Percentiles rank a stretch among this genome's conserved stretches.
Evolutionary conservation across 2,329 filamentous ascomycete species (phyloP).

Genomic region (Lithohypha guttulata): DNA sequence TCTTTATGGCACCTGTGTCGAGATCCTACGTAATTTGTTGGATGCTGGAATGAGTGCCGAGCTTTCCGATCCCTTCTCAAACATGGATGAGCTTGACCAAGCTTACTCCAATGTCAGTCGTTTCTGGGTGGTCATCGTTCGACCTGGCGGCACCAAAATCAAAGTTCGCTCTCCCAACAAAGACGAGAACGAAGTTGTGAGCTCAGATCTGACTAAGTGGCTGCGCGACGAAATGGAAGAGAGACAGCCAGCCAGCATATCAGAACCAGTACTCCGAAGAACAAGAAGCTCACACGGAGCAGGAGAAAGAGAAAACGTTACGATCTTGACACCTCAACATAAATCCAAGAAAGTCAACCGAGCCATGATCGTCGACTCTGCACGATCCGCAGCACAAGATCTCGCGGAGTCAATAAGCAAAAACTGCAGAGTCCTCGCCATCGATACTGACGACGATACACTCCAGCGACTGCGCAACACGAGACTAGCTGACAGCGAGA

Average conservation of each 20-base stretch:
- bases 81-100: conserved; percentile 59
- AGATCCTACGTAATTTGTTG: conserved; percentile 71
- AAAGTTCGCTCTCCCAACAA: conserved; percentile 70
- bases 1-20: conserved; percentile 64
- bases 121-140: conserved; percentile 76
- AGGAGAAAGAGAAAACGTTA: conserved; percentile 50
- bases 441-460: conserved; percentile 8
- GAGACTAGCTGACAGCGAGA: conserved; percentile 5
- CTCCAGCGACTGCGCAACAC: conserved; percentile 17
- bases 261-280: conserved; percentile 29
- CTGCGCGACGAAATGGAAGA: conserved; percentile 74
- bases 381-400: conserved; percentile 8
- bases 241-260: conserved; percentile 46
- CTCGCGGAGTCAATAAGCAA: conserved; percentile 8
- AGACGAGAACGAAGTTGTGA: conserved; percentile 74
- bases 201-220: conserved; percentile 64
- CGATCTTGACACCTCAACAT: conserved; percentile 71
- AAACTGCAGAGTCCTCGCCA: conserved; percentile 8
- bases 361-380: conserved; percentile 62
- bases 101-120: conserved; percentile 67
- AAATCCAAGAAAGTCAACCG: conserved; percentile 88
- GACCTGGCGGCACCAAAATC: conserved; percentile 38
- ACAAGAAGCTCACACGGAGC: conserved; percentile 31
- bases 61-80: conserved; percentile 67
- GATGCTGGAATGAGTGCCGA: conserved; percentile 77